Base-by-base conservation (phyloP, 306 rosid species). In the Vicia sativa region DNA sequence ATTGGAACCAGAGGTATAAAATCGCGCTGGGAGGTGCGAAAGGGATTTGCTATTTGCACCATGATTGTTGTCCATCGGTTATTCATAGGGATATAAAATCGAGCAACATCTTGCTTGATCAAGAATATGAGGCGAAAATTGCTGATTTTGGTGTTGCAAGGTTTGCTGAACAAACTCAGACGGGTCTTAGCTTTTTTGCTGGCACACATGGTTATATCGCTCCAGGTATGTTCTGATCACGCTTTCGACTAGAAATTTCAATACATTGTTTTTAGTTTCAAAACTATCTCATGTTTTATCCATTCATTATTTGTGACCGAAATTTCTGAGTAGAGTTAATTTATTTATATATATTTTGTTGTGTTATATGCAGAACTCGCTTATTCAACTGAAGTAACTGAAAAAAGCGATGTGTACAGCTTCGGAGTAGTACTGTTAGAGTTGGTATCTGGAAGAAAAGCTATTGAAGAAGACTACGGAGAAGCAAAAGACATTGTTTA, bases 141-240 rank as follows among this genome's bases (percentile, higher is more conserved):
- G 97, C 97, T 34, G 99, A 95, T 80, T 95, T 95, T 64, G 99
- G 99, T 13, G 84, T 95, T 58, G 99, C 99, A 42, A 95, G 84
- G 77, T 77, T 87, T 67, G 92, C 82, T 28, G 90, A 83, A 46
- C 82, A 80, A 64, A 81, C 80, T 62, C 87, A 71, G 67, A 77
- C 81, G 67, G 87, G 77, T 61, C 63, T 59, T 76, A 95, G 87
- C 88, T 79, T 75, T 73, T 58, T 95, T 39, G 96, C 96, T 7
- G 97, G 99, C 43, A 95, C 99, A 21, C 91, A 87, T 73, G 99
- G 99, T 16, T 95, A 95, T 65, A 79, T 95, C 82, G 99, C 99
- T 72, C 99, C 99, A 18, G 99, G 99, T 95, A 69, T 80, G 35
- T 87, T 63, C 78, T 78, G 66, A 12, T 21, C 73, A 45, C 59